A percentile compares a stretch with the other conserved stretches of the same genome.
Evolutionary conservation across 768 basidiomycete species (phyloP).

Genomic region (Russula brevipes): DNA sequence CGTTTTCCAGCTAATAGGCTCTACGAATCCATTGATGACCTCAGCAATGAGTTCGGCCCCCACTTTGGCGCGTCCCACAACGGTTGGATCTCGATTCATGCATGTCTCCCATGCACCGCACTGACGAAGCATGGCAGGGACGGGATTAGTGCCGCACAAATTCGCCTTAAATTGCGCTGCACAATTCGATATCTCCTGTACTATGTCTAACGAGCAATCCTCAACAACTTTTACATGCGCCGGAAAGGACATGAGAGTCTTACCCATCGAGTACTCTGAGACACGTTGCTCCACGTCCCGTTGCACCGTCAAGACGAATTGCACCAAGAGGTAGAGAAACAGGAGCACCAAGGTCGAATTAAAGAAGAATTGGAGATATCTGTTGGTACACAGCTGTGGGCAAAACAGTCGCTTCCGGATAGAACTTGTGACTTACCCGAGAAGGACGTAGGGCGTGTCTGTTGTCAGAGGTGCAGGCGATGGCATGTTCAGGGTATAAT

Average conservation of each 20-base stretch:
- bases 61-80: constrained; percentile 83
- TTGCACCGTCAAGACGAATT: constrained; percentile 86
- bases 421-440: constrained; percentile 57
- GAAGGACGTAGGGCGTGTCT: constrained; percentile 73
- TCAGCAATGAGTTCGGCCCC: constrained; percentile 94
- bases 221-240: constrained; percentile 16
- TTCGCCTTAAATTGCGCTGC: constrained; percentile 76
- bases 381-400: constrained; percentile 28
- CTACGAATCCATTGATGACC: constrained; percentile 93
- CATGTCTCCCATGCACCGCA: constrained; percentile 90
- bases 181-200: constrained; percentile 90
- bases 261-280: constrained; percentile 84
- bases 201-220: constrained; percentile 53
- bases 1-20: constrained; percentile 97
- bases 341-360: constrained; percentile 79
- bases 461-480: constrained; percentile 50
- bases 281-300: constrained; percentile 85
- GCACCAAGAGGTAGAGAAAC: constrained; percentile 77
- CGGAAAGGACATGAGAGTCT: constrained; percentile 27
- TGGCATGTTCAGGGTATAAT: constrained; percentile 80
- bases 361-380: constrained; percentile 93
- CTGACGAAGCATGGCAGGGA: constrained; percentile 84
- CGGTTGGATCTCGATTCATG: constrained; percentile 91
- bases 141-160: constrained; percentile 64
- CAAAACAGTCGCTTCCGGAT: constrained; percentile 15